Evolutionary conservation across 1,284 basidiomycete species (phyloP), one percentile per base, ranked within the genome.

Genomic region (Trichosporon coremiiforme): DNA sequence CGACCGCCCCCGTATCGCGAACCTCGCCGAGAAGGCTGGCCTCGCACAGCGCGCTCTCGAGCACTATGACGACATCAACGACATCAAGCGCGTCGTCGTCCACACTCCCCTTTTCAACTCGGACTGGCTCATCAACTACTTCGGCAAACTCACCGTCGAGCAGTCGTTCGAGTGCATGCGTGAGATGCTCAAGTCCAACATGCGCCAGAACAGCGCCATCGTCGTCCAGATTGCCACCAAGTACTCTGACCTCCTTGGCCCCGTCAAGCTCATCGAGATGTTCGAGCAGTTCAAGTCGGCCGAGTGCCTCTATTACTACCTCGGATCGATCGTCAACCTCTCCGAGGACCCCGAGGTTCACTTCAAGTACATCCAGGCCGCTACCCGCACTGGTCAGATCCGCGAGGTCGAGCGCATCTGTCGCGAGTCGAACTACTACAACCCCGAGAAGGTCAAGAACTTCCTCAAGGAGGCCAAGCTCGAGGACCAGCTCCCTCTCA

Each of bases 311-410:
- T 99, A 99, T 87, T 99, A 99, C 86, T 95, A 95, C 83, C 89
- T 96, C 71, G 94, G 97, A 63, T 98, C 96, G 7, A 89, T 99
- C 75, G 97, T 99, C 82, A 99, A 99, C 85, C 88, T 99, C 74
- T 94, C 91, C 82, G 89, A 94, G 81, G 97, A 99, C 84, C 88
- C 94, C 17, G 97, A 99, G 84, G 97, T 99, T 2, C 93, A 98
- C 87, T 99, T 98, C 90, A 99, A 99, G 87, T 99, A 99, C 86
- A 98, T 99, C 79, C 97, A 99, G 82, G 97, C 97, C 38, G 97
- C 97, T 10, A 98, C 95, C 1, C 91, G 97, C 57, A 99, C 97
- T 22, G 96, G 96, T 60, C 97, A 99, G 83, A 95, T 99, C 79
- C 91, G 97, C 71, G 97, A 99, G 83, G 97, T 99, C 72, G 97